Percentiles rank a stretch among this genome's conserved stretches.
phyloP scores from a whole-genome alignment of 169 alveolate species.

The Babesia ovis region DNA sequence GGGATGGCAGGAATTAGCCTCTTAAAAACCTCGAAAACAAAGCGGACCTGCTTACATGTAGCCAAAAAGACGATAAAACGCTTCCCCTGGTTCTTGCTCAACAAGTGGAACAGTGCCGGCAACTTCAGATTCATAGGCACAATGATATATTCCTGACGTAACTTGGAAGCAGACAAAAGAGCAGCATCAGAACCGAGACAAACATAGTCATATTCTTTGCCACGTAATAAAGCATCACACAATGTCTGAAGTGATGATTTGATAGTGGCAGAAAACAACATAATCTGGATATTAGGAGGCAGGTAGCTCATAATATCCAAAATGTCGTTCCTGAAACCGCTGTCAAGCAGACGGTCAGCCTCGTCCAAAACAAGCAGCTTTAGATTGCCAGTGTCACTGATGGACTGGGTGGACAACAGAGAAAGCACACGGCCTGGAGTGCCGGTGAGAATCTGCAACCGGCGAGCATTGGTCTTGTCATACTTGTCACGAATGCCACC shows the following conservation, averaged over 20 bases:
- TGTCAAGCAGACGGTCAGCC: slow-evolving; percentile 91
- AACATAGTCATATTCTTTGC: slow-evolving; percentile 52
- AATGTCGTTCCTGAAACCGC: slow-evolving; percentile 88
- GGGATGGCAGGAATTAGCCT: slow-evolving; percentile 85
- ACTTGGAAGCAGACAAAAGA: slow-evolving; percentile 70
- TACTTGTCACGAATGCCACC: slow-evolving; percentile 73
- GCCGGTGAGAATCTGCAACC: slow-evolving; percentile 77
- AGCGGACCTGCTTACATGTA: slow-evolving; percentile 93
- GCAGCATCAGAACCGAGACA: slow-evolving; percentile 63
- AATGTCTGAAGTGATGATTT: slow-evolving; percentile 72
- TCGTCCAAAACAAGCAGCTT: slow-evolving; percentile 86
- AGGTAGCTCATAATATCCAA: slow-evolving; percentile 70
- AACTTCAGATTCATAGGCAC: slow-evolving; percentile 85
- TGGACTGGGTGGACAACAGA: slow-evolving; percentile 55
- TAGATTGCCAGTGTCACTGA: slow-evolving; percentile 47
- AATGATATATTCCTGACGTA: slow-evolving; percentile 84
- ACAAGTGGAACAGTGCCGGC: slow-evolving; percentile 86
- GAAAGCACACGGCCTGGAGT: slow-evolving; percentile 69
- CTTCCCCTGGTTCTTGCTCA: slow-evolving; percentile 86
- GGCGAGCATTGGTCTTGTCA: slow-evolving; percentile 60
- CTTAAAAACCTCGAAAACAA: slow-evolving; percentile 88
- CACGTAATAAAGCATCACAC: slow-evolving; percentile 42
- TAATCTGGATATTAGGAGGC: slow-evolving; percentile 64
- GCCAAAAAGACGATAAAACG: slow-evolving; percentile 90
- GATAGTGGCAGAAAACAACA: slow-evolving; percentile 79